Conservation (phyloP, 768 basidiomycete genomes). For the Arthromyces matolae region DNA sequence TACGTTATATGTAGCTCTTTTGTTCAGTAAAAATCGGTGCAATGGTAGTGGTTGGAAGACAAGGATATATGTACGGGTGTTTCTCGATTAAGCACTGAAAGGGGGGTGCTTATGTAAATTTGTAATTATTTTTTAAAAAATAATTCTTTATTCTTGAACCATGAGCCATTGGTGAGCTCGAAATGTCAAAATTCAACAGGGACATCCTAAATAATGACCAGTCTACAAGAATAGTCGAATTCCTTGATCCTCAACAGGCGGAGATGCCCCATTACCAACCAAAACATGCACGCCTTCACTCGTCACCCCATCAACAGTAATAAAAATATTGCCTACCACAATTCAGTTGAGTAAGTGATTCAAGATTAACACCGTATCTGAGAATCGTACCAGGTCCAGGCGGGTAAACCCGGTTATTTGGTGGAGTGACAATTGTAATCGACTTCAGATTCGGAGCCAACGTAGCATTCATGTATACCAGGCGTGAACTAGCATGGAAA, state of each 20-base stretch:
- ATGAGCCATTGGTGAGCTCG: too few relatives aligned
- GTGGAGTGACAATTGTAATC: constrained; percentile 32
- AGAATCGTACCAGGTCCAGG: constrained; percentile 34
- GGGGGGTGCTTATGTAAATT: too few relatives aligned
- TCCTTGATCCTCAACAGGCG: constrained; percentile 34
- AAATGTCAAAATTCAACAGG: too few relatives aligned
- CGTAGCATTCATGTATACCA: constrained; percentile 33
- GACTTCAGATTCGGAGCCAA: constrained; percentile 28
- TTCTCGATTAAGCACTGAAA: too few relatives aligned
- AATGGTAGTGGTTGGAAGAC: too few relatives aligned
- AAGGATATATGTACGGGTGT: too few relatives aligned
- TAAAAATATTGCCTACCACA: constrained; percentile 27
- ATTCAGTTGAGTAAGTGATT: too few relatives aligned
- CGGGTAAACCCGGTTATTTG: constrained; percentile 34
- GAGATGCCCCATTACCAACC: constrained; percentile 35
- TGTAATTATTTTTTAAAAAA: too few relatives aligned
- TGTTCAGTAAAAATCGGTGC: neutral
- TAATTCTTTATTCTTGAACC: too few relatives aligned
- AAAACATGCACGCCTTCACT: constrained; percentile 33
- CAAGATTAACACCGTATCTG: neutral
- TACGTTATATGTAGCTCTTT: neutral
- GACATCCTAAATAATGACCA: too few relatives aligned
- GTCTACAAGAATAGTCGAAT: constrained; percentile 15
- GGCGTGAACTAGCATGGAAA: constrained; percentile 36
- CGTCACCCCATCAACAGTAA: constrained; percentile 32